Evolutionary conservation across 768 basidiomycete genomes (phyloP), one percentile per base, ranked within the genome.

Genomic region (Dentipellis sp.): DNA sequence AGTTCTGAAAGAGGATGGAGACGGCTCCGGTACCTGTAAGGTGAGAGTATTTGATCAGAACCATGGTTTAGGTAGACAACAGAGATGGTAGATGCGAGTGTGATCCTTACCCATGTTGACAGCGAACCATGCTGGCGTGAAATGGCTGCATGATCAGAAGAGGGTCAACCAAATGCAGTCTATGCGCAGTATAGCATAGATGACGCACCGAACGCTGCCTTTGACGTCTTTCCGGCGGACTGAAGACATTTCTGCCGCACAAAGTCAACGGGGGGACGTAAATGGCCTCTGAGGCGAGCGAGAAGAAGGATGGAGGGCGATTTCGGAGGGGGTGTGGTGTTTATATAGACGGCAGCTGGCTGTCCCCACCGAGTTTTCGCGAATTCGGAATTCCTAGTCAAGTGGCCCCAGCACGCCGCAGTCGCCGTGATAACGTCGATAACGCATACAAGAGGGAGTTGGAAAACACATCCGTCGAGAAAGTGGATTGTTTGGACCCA

Each of bases 61-160:
- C 8, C n/a, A 45, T 9, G 16, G 16, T 17, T n/a, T 8, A n/a
- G 10, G 14, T 17, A 14, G n/a, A 14, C 42, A 2, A 9, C 42
- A 45, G 16, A 45, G 6, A n/a, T 9, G 10, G 9, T n/a, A 9
- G 10, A 40, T 3, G 12, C 12, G 39, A 40, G 39, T n/a, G n/a
- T 9, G 10, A 17, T 46, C 65, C 73, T 52, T 42, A 76, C 76
- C 81, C 81, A 83, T 82, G 51, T 71, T 74, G 11, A 76, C 72
- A 4, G 79, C 71, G 59, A 78, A 78, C 81, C 79, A 83, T 66
- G 76, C 73, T 56, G 77, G 77, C 4, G 78, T 74, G 56, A 82
- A 82, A 64, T 80, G 72, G 29, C 79, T 76, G 52, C 1, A 55
- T 10, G 2, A 16, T 54, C 6, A 29, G 21, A 17, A 46, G 4